phyloP scores from a whole-genome alignment of 2,329 filamentous ascomycete species.

The Grosmannia huntii region DNA sequence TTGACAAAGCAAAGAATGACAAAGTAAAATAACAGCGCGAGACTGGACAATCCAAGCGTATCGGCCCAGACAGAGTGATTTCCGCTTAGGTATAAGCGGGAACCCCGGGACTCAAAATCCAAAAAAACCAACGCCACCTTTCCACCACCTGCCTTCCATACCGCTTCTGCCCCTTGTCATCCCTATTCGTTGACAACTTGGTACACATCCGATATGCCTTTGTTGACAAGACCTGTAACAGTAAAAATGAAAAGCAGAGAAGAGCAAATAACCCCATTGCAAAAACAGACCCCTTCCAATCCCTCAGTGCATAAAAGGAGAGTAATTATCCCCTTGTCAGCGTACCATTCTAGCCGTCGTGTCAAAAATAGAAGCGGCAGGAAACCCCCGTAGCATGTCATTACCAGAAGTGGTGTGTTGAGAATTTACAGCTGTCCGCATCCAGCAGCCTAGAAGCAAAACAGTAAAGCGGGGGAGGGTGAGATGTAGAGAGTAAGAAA shows the following conservation, averaged over 20 bases:
- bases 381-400: neutral
- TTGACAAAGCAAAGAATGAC: neutral
- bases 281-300: neutral
- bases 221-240: neutral
- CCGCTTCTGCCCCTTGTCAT: neutral
- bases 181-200: neutral
- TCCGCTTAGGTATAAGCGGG: neutral
- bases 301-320: neutral
- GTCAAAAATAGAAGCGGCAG: neutral
- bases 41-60: neutral
- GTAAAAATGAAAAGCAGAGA: neutral
- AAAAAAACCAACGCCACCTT: neutral
- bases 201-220: neutral
- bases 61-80: neutral
- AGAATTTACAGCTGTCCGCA: neutral
- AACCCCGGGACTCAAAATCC: neutral
- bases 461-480: neutral
- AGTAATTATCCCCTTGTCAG: neutral
- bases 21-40: neutral
- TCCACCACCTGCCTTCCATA: neutral
- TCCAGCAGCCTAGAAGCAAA: neutral
- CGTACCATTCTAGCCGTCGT: neutral
- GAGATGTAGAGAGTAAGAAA: neutral
- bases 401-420: neutral
- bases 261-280: neutral